These are phyloP conservation scores for Diaporthe vaccinii DNA, from an alignment of 2,329 filamentous ascomycete genomes.

Conservation along the genomic window DNA sequence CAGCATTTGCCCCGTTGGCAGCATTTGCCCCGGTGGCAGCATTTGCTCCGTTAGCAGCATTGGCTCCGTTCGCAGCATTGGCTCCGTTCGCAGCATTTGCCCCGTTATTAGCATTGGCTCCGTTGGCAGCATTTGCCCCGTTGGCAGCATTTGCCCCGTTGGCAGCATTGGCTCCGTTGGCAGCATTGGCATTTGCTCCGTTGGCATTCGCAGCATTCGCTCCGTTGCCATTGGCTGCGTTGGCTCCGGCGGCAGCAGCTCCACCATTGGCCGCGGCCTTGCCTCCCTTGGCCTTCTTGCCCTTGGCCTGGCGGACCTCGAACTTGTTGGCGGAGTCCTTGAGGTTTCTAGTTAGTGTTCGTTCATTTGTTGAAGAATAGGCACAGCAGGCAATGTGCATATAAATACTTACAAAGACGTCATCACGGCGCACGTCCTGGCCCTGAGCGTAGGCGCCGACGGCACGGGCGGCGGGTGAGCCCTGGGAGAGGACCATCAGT, in stretches of 20 bases:
- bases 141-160: background rate
- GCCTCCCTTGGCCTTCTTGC: slow-evolving; percentile 4
- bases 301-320: slow-evolving; percentile 13
- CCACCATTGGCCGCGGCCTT: background rate
- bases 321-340: slow-evolving; percentile 1
- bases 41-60: background rate
- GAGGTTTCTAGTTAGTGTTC: background rate
- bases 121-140: background rate
- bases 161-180: background rate
- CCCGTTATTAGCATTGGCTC: background rate
- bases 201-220: background rate
- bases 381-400: background rate
- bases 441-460: background rate
- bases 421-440: background rate
- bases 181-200: background rate
- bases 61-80: background rate
- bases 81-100: background rate
- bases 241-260: slow-evolving; percentile 13
- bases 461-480: slow-evolving; percentile 3
- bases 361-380: background rate
- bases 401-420: background rate
- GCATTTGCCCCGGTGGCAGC: slow-evolving; percentile 5
- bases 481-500: background rate
- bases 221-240: background rate
- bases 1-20: background rate